Base-by-base conservation (phyloP, 2,329 filamentous ascomycete species). In the Penicillium sp. region DNA sequence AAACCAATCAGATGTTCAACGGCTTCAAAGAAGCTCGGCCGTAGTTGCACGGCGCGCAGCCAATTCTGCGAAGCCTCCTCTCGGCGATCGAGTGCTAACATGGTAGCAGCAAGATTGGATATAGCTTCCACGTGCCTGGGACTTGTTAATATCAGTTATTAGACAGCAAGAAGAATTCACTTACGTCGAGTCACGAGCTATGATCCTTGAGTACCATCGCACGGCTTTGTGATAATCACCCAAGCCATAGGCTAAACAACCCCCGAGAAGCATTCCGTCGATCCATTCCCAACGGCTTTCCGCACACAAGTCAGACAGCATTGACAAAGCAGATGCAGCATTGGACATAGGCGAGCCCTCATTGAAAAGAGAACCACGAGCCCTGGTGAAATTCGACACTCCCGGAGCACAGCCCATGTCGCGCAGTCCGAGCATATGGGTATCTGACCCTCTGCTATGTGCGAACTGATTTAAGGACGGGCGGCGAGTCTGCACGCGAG, bases 1-100 rank as follows among this genome's bases (percentile, higher is more conserved):
- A 97, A 80, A 1, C 92, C 91, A 31, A 97, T 90, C 1, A 99
- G 83, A 78, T 97, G 93, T 72, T 99, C 94, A 3, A 94, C 91
- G 8, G 94, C 93, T 77, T 99, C 94, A 57, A 99, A 89, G 75
- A 96, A 95, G 70, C 87, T 89, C 0, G 94, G 94, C 9, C 90
- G 87, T 57, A 90, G 79, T 69, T 87, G 89, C 27, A 97, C 86
- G n/a, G 92, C 92, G 60, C 84, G 86, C 63, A 89, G 81, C 94
- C 94, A 99, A 69, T 92, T 84, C 57, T 86, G 83, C 71, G 96
- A 89, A 7, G 94, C 94, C 69, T 97, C 93, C 48, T 89, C 84
- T 58, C 89, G 89, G 58, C 89, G 87, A 60, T 91, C 87, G 10
- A 97, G 82, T 57, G 92, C 92, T 65, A 96, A 87, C 25, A 96